Conservation (phyloP, 192 early-diverging fungal genomes). For the Helicostylum pulchrum region DNA sequence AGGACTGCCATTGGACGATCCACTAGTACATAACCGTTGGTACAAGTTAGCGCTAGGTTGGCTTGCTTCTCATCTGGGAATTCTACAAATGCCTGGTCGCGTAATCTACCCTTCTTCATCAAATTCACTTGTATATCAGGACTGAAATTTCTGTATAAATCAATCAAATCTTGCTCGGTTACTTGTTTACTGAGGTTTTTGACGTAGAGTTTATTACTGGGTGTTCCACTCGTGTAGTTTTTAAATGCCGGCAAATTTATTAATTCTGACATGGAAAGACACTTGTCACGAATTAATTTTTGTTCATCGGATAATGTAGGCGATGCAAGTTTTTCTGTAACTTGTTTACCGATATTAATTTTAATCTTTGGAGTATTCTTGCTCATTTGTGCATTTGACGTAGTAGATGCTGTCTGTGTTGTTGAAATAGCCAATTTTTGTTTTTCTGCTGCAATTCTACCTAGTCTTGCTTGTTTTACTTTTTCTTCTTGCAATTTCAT, state of each 20-base stretch:
- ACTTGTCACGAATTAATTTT: no score
- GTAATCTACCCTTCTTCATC: slow-evolving; percentile 40
- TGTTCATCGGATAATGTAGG: no score
- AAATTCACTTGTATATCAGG: slow-evolving; percentile 32
- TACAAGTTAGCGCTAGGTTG: slow-evolving; percentile 29
- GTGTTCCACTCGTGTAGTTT: slow-evolving; percentile 36
- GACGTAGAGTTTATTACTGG: slow-evolving; percentile 38
- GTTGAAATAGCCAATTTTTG: slow-evolving; percentile 13
- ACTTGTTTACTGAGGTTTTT: slow-evolving; percentile 45
- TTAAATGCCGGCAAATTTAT: slow-evolving; percentile 39
- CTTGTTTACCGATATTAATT: background rate
- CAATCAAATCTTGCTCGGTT: slow-evolving; percentile 28
- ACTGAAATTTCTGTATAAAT: slow-evolving; percentile 32
- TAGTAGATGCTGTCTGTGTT: background rate
- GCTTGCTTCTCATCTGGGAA: slow-evolving; percentile 34
- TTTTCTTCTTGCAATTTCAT: background rate
- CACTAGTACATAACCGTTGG: slow-evolving; percentile 37
- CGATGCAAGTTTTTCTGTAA: slow-evolving; percentile 13
- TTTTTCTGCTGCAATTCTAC: slow-evolving; percentile 6
- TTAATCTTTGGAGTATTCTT: background rate
- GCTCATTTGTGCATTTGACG: background rate
- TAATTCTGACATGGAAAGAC: slow-evolving; percentile 27
- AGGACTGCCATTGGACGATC: slow-evolving; percentile 47
- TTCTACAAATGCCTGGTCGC: slow-evolving; percentile 46
- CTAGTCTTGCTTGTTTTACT: slow-evolving; percentile 4